Evolutionary conservation across 257 asterid species (phyloP), one percentile per base, ranked within the genome.

Genomic region (Nicotiana undulata): DNA sequence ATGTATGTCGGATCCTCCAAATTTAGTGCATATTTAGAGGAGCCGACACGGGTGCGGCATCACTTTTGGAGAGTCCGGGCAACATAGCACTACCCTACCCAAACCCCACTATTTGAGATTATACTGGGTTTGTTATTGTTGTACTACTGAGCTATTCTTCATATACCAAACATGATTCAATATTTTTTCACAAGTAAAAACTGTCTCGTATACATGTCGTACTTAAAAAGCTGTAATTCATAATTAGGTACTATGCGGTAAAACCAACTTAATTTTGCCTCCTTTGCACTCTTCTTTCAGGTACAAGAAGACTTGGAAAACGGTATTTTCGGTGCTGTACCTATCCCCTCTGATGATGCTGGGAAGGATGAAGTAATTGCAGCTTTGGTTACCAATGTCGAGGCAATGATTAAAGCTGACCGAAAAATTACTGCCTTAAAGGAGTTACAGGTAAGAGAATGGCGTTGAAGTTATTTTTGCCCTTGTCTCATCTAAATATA

Each of bases 351-450:
- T 11, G 84, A 84, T 81, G 86, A 83, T 84, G 98, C 96, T 79
- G 90, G 83, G 64, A 96, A 90, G 84, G 93, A 89, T 80, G 95
- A 90, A 9, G 88, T 93, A 37, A 92, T 92, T 86, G 94, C 90
- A 29, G 97, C 98, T 79, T 76, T 96, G 86, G 96, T 93, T 20
- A 82, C 96, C 52, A 96, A 96, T 65, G 98, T 94, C 59, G 91
- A 82, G 82, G 95, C 96, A 17, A 96, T 96, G 99, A 96, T 94
- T 76, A 88, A 90, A 88, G 96, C 98, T 59, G 99, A 96, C 88
- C 85, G 98, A 75, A 96, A 96, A 85, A 90, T 96, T 85, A 94
- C 98, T 63, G 85, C 99, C 82, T 87, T 96, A 85, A 96, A 96
- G 82, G 92, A 94, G 85, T 85, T 96, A 85, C 99, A 96, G 88